A percentile compares a stretch with the other conserved stretches of the same genome.
Conservation (phyloP, 371 early-diverging fungal species). For the Sanchytrium tribonematis region DNA sequence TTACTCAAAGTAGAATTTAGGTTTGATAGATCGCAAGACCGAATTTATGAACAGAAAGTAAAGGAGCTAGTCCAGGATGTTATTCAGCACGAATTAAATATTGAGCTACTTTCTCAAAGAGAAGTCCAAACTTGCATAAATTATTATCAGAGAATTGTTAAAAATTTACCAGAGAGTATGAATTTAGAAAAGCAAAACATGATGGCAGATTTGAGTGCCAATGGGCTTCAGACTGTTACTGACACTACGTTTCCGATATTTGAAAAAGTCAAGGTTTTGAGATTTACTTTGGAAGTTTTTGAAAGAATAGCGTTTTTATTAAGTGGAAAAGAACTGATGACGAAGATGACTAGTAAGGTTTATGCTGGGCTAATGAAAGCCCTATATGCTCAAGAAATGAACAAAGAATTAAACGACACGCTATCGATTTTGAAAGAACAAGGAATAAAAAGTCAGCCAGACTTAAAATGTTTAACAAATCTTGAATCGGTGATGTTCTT, state of each 20-base stretch:
- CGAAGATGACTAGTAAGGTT: not conserved
- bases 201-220: not conserved
- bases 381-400: not conserved
- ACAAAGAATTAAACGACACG: not conserved
- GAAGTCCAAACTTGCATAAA: not conserved
- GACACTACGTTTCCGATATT: not conserved
- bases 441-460: not conserved
- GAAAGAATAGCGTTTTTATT: not conserved
- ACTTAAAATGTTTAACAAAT: not conserved
- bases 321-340: not conserved
- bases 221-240: not conserved
- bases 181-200: not conserved
- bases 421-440: not conserved
- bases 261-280: conserved; percentile 1
- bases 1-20: not conserved
- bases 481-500: not conserved
- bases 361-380: not conserved
- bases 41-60: not conserved
- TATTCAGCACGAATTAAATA: not conserved
- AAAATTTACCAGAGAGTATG: not conserved
- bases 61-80: not conserved
- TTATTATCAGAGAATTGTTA: not conserved
- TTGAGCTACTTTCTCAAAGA: not conserved
- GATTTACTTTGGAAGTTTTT: not conserved
- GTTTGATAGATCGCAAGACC: not conserved